These are phyloP conservation scores for Trapa bicornis DNA, from an alignment of 345 rosid genomes.

Conservation along the genomic window DNA sequence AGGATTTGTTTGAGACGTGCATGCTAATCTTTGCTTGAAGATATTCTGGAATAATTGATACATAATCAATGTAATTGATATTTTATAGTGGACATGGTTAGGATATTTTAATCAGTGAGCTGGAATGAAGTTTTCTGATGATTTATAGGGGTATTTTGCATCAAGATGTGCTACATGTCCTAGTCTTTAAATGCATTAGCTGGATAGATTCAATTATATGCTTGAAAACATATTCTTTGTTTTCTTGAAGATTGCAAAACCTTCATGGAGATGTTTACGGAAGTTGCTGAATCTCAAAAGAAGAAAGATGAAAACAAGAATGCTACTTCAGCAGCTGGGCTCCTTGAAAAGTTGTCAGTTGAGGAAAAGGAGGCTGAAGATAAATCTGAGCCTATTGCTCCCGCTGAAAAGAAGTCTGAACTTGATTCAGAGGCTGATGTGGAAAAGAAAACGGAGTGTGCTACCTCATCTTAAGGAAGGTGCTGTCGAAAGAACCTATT, in stretches of 20 bases:
- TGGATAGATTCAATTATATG: background rate
- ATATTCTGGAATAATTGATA: no score
- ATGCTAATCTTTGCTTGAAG: no score
- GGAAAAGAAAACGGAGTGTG: slow-evolving; percentile 44
- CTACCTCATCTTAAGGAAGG: slow-evolving; percentile 31
- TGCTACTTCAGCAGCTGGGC: slow-evolving; percentile 50
- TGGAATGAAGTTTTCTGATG: no score
- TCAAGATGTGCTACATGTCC: no score
- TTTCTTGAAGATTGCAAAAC: slow-evolving; percentile 51
- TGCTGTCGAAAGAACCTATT: background rate
- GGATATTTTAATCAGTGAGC: no score
- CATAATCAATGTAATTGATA: no score
- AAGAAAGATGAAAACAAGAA: slow-evolving; percentile 47
- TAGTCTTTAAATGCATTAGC: background rate
- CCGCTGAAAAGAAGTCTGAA: slow-evolving; percentile 21
- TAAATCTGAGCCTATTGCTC: slow-evolving; percentile 20
- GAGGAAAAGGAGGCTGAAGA: slow-evolving; percentile 44
- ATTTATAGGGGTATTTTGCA: no score
- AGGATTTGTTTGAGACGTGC: no score
- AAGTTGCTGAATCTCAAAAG: slow-evolving; percentile 54
- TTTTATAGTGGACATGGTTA: no score
- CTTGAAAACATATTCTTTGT: background rate
- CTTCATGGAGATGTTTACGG: slow-evolving; percentile 60
- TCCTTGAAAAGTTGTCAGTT: slow-evolving; percentile 58
- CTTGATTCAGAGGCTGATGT: slow-evolving; percentile 14